phyloP scores from a whole-genome alignment of 2,329 filamentous ascomycete species.

The Leptographium radiaticola region DNA sequence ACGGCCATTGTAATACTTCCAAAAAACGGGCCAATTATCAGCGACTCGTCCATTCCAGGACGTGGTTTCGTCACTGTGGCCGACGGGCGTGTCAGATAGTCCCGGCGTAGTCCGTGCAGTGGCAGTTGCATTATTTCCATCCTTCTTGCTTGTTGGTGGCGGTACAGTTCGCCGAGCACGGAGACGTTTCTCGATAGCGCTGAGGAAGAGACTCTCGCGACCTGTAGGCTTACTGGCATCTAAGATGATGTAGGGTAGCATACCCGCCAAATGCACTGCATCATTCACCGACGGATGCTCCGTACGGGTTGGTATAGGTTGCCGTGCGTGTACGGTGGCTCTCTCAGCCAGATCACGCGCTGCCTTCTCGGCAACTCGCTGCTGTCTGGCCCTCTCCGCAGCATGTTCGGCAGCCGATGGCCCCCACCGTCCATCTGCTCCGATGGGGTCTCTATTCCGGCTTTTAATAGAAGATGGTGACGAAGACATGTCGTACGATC shows the following conservation, averaged over 20 bases:
- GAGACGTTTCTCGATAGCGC: slow-evolving; percentile 43
- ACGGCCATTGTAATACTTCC: slow-evolving; percentile 79
- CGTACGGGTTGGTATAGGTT: slow-evolving; percentile 33
- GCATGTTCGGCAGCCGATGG: slow-evolving; percentile 33
- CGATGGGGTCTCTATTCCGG: neutral
- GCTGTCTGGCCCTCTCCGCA: slow-evolving; percentile 48
- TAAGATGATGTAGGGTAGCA: slow-evolving; percentile 56
- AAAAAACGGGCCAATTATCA: slow-evolving; percentile 58
- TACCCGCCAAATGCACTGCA: slow-evolving; percentile 41
- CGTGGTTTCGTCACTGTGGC: slow-evolving; percentile 4
- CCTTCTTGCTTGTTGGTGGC: slow-evolving; percentile 9
- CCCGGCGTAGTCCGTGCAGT: neutral
- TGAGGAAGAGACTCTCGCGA: slow-evolving; percentile 60
- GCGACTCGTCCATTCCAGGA: slow-evolving; percentile 41
- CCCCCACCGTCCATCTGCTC: neutral
- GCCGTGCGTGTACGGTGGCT: slow-evolving; percentile 40
- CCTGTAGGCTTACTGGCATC: slow-evolving; percentile 69
- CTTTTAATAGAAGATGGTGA: slow-evolving; percentile 1
- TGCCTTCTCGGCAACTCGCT: slow-evolving; percentile 42
- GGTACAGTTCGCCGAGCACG: slow-evolving; percentile 10
- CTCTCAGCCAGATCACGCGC: slow-evolving; percentile 43
- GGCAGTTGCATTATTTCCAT: neutral
- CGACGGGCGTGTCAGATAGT: neutral
- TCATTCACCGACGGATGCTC: slow-evolving; percentile 42
- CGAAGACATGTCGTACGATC: slow-evolving; percentile 5